A percentile compares a stretch with the other conserved stretches of the same genome.
These are phyloP conservation scores for Epichloe sylvatica DNA, from an alignment of 2,329 filamentous ascomycete species.

Conservation along the genomic window DNA sequence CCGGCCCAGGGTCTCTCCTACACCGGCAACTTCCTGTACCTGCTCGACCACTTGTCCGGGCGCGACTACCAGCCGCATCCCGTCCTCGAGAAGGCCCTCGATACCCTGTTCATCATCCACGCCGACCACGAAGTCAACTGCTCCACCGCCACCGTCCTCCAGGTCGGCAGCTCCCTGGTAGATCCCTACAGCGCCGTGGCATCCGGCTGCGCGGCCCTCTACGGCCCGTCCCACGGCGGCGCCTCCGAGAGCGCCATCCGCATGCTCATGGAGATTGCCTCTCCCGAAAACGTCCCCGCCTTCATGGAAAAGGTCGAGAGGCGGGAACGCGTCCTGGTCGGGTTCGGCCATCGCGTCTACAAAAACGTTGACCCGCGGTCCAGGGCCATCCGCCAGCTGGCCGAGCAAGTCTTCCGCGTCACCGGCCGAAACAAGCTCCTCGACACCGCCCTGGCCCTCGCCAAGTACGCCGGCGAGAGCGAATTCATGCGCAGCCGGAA, in stretches of 20 bases:
- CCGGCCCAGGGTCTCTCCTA: conserved; percentile 34
- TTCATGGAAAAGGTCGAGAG: conserved; percentile 36
- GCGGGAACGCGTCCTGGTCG: conserved; percentile 37
- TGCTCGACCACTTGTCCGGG: conserved; percentile 37
- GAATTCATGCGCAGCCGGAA: conserved; percentile 36
- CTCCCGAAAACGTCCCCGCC: conserved; percentile 33
- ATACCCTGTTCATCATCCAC: conserved; percentile 41
- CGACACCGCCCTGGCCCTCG: conserved; percentile 32
- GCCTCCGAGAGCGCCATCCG: conserved; percentile 43
- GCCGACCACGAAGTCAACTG: conserved; percentile 47
- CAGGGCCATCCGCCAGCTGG: conserved; percentile 33
- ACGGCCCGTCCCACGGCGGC: conserved; percentile 45
- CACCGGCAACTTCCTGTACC: conserved; percentile 40
- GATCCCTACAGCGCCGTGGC: conserved; percentile 41
- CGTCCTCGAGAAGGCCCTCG: conserved; percentile 34
- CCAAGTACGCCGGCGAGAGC: conserved; percentile 29
- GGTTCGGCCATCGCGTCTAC: conserved; percentile 42
- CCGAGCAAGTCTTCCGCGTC: conserved; percentile 35
- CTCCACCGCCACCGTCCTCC: conserved; percentile 40
- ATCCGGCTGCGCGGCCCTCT: conserved; percentile 37
- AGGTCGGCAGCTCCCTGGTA: conserved; percentile 41
- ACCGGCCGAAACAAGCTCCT: conserved; percentile 37
- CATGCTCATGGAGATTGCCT: conserved; percentile 37
- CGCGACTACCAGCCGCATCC: conserved; percentile 34
- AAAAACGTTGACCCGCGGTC: conserved; percentile 40